Percentiles rank a stretch among this genome's conserved stretches.
These are phyloP conservation scores for Penicillium psychrosexuale DNA, from an alignment of 2,329 filamentous ascomycete species.

Conservation along the genomic window DNA sequence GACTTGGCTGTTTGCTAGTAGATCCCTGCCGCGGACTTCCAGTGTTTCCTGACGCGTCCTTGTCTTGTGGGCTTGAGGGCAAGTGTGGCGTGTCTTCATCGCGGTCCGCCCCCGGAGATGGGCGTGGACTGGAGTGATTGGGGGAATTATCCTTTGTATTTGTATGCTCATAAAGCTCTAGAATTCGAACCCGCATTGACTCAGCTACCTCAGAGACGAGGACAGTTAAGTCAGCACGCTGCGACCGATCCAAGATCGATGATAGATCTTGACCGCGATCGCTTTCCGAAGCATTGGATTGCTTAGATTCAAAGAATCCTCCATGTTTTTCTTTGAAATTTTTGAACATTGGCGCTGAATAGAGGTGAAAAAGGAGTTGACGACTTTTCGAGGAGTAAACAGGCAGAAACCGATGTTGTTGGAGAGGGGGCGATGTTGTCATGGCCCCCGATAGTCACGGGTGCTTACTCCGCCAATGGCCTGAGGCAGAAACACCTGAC, in stretches of 20 bases:
- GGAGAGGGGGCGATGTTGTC: conserved; percentile 9
- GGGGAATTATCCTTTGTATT: background rate
- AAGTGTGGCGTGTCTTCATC: conserved; percentile 14
- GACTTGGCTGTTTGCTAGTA: conserved; percentile 22
- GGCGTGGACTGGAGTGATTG: background rate
- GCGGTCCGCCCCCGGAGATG: background rate
- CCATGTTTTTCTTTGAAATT: conserved; percentile 34
- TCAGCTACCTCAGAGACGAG: conserved; percentile 41
- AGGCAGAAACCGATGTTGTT: background rate
- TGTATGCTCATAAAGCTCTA: conserved; percentile 38
- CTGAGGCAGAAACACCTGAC: conserved; percentile 1
- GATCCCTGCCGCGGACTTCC: conserved; percentile 9
- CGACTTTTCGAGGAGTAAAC: background rate
- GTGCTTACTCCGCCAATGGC: conserved; percentile 2
- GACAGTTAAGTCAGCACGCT: conserved; percentile 43
- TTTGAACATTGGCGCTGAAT: conserved; percentile 29
- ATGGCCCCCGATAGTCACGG: background rate
- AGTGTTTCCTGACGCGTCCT: background rate
- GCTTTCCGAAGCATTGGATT: conserved; percentile 21
- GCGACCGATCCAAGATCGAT: conserved; percentile 41
- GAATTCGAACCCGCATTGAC: conserved; percentile 40
- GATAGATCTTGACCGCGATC: conserved; percentile 41
- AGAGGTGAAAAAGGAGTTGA: background rate
- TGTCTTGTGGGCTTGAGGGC: conserved; percentile 12
- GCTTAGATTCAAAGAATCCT: conserved; percentile 28